Percentiles rank a stretch among this genome's conserved stretches.
Conservation (phyloP, 306 rosid genomes). For the Begonia loranthoides region DNA sequence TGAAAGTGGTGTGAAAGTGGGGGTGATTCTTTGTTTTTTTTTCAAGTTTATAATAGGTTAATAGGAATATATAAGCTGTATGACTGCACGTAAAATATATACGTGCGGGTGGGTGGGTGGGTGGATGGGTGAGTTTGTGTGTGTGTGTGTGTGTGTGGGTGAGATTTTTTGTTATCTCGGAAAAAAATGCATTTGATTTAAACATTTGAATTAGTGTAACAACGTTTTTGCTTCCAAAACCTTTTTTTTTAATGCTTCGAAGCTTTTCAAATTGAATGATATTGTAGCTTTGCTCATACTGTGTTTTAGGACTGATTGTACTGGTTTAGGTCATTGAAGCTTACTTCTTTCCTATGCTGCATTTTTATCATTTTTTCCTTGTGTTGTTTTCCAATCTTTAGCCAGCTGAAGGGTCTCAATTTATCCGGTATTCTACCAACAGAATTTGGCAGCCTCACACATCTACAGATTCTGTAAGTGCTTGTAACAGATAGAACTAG, state of each 20-base stretch:
- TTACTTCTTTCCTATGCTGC: no score
- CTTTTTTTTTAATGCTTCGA: not conserved
- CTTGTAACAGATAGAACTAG: not conserved
- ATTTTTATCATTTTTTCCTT: not conserved
- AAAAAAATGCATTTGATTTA: not conserved
- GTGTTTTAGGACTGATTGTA: not conserved
- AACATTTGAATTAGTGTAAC: not conserved
- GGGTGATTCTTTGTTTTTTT: not conserved
- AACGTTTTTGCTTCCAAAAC: not conserved
- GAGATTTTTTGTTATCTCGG: no score
- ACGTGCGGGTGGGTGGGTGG: not conserved
- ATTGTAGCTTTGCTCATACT: no score
- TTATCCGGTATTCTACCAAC: constrained; percentile 39
- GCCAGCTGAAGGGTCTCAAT: constrained; percentile 41
- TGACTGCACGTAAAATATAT: not conserved
- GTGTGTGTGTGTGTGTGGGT: no score
- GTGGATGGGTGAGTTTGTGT: no score
- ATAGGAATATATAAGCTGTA: no score
- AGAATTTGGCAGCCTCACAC: constrained; percentile 60
- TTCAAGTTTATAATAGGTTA: not conserved
- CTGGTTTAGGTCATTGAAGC: no score
- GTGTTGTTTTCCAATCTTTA: constrained; percentile 1
- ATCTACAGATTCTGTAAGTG: constrained; percentile 46
- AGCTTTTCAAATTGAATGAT: no score
- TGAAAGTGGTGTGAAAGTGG: not conserved